Evolutionary conservation across 2,329 filamentous ascomycete species (phyloP), one percentile per base, ranked within the genome.

Genomic region (Verruconis gallopava): DNA sequence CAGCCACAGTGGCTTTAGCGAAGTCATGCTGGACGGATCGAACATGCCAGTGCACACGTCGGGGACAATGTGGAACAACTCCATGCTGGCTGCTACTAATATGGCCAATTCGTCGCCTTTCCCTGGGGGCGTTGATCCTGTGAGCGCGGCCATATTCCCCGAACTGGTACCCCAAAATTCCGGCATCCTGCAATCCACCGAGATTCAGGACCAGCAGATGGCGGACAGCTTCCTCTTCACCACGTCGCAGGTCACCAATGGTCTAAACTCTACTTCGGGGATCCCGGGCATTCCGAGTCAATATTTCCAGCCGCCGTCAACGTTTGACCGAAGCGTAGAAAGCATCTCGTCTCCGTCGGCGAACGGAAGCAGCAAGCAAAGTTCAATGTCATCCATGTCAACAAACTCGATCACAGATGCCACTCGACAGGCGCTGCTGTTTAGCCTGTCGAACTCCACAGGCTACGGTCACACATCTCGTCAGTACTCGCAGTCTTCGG

Each of bases 1-100:
- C 45, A 96, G 88, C 62, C 88, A 93, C 55, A 89, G 83, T 58
- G 84, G 81, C 39, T 83, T 88, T 59, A 93, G 85, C 61, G 91
- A 96, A 57, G 77, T 86, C 46, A 86, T 94, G 80, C 69, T 91
- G 44, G 86, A 95, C 60, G 85, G 84, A 21, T 66, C 62, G 20
- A 61, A 61, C 17, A 58, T 61, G 43, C 32, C 42, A 12, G 17
- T 45, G 9, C 53, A 55, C 21, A 56, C 57, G 19, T 58, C 58
- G 14, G 49, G 52, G 39, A 50, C 55, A 28, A 56, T 61, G 53
- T 63, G 61, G 61, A 56, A 61, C 34, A 57, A 57, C 20, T 25
- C 71, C 74, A 39, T 76, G 82, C 55, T 63, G 60, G 61, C 56
- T 59, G 30, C 41, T 4, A 19, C 41, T 35, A 56, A 59, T 22